These are phyloP conservation scores for Ceratocystis smalleyi DNA, from an alignment of 2,329 filamentous ascomycete genomes.

Conservation along the genomic window DNA sequence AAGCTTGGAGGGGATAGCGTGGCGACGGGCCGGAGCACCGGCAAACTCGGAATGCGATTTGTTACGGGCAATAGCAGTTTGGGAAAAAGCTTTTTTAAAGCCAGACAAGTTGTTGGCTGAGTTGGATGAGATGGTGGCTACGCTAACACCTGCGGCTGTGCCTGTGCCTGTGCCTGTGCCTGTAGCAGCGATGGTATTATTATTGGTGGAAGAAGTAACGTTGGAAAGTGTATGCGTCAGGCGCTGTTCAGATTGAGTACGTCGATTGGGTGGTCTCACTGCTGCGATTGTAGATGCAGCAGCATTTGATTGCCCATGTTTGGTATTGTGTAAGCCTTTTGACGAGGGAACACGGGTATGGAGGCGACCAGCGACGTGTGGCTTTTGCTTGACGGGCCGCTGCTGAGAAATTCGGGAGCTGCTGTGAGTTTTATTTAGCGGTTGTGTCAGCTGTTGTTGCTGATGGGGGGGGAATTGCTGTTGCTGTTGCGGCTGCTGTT, in stretches of 20 bases:
- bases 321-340: conserved; percentile 13
- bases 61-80: conserved; percentile 15
- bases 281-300: conserved; percentile 3
- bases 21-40: conserved; percentile 30
- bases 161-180: neutral
- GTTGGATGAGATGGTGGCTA: neutral
- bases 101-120: neutral
- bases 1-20: conserved; percentile 41
- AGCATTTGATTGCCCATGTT: conserved; percentile 13
- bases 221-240: conserved; percentile 5
- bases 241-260: conserved; percentile 14
- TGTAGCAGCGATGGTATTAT: neutral
- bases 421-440: neutral
- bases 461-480: neutral
- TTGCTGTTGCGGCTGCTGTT: neutral
- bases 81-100: conserved; percentile 15
- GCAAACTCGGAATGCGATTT: conserved; percentile 27
- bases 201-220: conserved; percentile 1
- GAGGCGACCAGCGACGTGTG: conserved; percentile 15
- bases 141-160: neutral
- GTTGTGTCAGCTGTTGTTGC: neutral
- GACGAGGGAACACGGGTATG: conserved; percentile 15
- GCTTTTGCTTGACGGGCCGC: conserved; percentile 15
- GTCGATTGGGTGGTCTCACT: conserved; percentile 14
- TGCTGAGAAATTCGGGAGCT: conserved; percentile 15